Evolutionary conservation across 2,329 filamentous ascomycete species (phyloP).

Genomic region (Emergomyces pasteurianus): DNA sequence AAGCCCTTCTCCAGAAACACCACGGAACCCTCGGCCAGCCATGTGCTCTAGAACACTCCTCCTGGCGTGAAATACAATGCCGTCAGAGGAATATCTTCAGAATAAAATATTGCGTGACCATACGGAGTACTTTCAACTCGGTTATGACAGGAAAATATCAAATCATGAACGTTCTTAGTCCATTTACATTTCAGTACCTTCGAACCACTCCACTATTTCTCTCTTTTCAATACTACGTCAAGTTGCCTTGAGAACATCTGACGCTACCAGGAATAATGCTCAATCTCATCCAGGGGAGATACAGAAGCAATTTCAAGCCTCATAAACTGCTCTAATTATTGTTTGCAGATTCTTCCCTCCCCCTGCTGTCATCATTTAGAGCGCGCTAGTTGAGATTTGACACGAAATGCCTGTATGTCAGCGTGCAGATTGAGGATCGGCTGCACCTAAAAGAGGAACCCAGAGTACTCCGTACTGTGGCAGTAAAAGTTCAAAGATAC

Average conservation of each 20-base stretch:
- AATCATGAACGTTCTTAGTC: too few species aligned
- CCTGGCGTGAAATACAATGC: not conserved
- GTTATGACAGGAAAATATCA: too few species aligned
- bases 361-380: not conserved
- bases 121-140: too few species aligned
- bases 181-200: not conserved
- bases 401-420: not conserved
- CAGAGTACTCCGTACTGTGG: too few species aligned
- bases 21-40: not conserved
- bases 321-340: not conserved
- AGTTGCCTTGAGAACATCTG: not conserved
- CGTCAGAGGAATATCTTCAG: not conserved
- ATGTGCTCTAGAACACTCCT: not conserved
- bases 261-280: not conserved
- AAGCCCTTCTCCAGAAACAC: not conserved
- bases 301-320: not conserved
- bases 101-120: too few species aligned
- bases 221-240: not conserved
- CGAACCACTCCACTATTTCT: not conserved
- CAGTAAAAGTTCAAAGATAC: too few species aligned
- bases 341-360: too few species aligned
- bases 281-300: not conserved
- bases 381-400: not conserved
- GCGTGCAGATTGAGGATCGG: not conserved
- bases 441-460: not conserved